A percentile compares a stretch with the other conserved stretches of the same genome.
phyloP scores from a whole-genome alignment of 1,284 basidiomycete genomes.

The Microbotryum scabiosae region DNA sequence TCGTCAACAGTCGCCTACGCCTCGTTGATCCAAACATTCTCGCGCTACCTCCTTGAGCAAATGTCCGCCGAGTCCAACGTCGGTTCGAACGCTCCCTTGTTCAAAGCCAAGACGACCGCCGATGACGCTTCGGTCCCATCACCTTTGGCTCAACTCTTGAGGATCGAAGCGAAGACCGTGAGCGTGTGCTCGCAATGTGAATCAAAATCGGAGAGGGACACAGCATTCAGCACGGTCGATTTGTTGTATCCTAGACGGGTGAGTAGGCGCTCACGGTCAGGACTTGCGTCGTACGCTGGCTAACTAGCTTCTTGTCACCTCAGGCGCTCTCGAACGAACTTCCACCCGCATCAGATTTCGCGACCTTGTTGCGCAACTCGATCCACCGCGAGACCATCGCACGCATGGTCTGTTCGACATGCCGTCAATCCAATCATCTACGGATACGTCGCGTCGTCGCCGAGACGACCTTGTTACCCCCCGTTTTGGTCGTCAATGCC shows the following conservation, averaged over 20 bases:
- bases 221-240: conserved; percentile 73
- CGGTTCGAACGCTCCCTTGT: background rate
- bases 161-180: conserved; percentile 63
- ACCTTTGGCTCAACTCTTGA: conserved; percentile 65
- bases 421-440: conserved; percentile 67
- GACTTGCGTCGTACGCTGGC: no score
- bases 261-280: conserved; percentile 15
- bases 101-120: conserved; percentile 35
- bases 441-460: conserved; percentile 63
- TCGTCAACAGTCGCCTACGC: conserved; percentile 61
- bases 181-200: conserved; percentile 71
- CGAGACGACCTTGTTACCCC: conserved; percentile 51
- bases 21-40: conserved; percentile 86
- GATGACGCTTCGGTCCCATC: conserved; percentile 21
- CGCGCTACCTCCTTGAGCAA: conserved; percentile 83
- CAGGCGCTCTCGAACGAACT: conserved; percentile 50
- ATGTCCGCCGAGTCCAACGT: conserved; percentile 52
- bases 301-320: background rate
- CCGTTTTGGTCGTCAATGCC: conserved; percentile 81
- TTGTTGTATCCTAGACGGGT: conserved; percentile 79
- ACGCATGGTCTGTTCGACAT: conserved; percentile 75
- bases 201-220: conserved; percentile 59
- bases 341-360: conserved; percentile 52
- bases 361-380: conserved; percentile 63
- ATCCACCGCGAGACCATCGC: conserved; percentile 71